Evolutionary conservation across 2,329 filamentous ascomycete genomes (phyloP).

Genomic region (Fusarium lyarnte): DNA sequence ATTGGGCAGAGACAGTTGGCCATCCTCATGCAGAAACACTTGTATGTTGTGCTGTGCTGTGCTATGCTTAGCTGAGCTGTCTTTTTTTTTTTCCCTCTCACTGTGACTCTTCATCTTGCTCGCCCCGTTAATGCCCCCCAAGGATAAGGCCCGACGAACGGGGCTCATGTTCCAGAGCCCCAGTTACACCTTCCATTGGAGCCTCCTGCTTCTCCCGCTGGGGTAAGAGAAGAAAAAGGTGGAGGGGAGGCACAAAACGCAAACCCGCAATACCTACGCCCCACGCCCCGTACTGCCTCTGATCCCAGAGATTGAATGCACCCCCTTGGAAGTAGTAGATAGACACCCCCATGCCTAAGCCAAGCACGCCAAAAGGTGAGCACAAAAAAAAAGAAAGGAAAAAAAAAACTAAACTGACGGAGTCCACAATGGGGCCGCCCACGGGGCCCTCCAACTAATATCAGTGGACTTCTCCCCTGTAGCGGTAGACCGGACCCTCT

Average conservation of each 20-base stretch:
- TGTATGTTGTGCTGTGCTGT: background rate
- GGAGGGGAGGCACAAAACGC: slow-evolving; percentile 34
- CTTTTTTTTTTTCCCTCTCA: background rate
- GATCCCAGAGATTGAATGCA: slow-evolving; percentile 12
- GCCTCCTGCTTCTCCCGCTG: slow-evolving; percentile 44
- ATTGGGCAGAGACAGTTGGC: slow-evolving; percentile 21
- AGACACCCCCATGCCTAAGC: slow-evolving; percentile 6
- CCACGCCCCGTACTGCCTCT: slow-evolving; percentile 31
- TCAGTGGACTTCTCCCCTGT: slow-evolving; percentile 25
- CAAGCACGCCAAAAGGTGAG: slow-evolving; percentile 2
- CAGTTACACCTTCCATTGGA: slow-evolving; percentile 35
- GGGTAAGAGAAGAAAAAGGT: slow-evolving; percentile 39
- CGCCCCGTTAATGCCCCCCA: slow-evolving; percentile 34
- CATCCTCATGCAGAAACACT: slow-evolving; percentile 1
- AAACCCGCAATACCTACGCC: slow-evolving; percentile 17
- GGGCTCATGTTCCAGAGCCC: slow-evolving; percentile 39
- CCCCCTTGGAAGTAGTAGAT: slow-evolving; percentile 7
- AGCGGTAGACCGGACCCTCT: slow-evolving; percentile 32
- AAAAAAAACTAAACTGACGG: background rate
- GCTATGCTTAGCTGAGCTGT: slow-evolving; percentile 24
- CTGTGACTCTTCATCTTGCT: slow-evolving; percentile 31
- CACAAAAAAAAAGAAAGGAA: background rate
- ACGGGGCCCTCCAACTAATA: slow-evolving; percentile 18
- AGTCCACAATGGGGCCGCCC: slow-evolving; percentile 30
- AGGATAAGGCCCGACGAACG: slow-evolving; percentile 39